These are phyloP conservation scores for Lactarius indigo DNA, from an alignment of 768 basidiomycete genomes.

Conservation along the genomic window DNA sequence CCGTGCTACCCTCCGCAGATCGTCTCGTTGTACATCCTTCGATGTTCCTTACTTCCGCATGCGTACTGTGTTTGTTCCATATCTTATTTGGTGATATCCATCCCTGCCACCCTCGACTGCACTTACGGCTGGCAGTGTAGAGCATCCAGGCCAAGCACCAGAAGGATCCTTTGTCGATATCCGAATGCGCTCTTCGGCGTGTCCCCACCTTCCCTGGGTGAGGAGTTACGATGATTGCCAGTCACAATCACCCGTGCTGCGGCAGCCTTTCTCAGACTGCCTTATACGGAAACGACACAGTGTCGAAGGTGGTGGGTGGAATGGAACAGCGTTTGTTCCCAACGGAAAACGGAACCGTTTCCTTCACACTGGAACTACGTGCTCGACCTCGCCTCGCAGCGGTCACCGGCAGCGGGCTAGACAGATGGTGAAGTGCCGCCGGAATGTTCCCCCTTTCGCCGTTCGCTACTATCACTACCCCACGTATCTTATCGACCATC, in stretches of 20 bases:
- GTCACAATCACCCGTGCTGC: constrained; percentile 64
- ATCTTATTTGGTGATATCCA: constrained; percentile 51
- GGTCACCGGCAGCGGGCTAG: too few relatives aligned
- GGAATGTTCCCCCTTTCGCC: too few relatives aligned
- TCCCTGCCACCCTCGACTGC: constrained; percentile 43
- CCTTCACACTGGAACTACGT: constrained; percentile 88
- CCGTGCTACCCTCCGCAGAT: constrained; percentile 75
- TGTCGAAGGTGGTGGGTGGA: neutral
- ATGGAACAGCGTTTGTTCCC: constrained; percentile 43
- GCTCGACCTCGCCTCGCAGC: constrained; percentile 55
- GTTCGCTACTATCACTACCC: too few relatives aligned
- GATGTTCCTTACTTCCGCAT: constrained; percentile 84
- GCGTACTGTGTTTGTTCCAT: constrained; percentile 87
- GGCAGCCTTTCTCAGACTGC: constrained; percentile 52
- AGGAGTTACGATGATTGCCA: constrained; percentile 22
- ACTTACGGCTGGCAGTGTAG: too few relatives aligned
- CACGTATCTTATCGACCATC: too few relatives aligned
- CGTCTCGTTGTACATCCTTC: constrained; percentile 75
- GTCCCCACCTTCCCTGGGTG: constrained; percentile 2
- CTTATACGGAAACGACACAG: constrained; percentile 8
- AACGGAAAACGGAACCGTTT: constrained; percentile 54
- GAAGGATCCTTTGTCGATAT: constrained; percentile 74
- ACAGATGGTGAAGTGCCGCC: too few relatives aligned
- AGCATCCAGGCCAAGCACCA: too few relatives aligned
- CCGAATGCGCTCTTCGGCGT: constrained; percentile 34